phyloP scores from a whole-genome alignment of 495 filamentous ascomycete species.

The Trichocladium uniseriatum region DNA sequence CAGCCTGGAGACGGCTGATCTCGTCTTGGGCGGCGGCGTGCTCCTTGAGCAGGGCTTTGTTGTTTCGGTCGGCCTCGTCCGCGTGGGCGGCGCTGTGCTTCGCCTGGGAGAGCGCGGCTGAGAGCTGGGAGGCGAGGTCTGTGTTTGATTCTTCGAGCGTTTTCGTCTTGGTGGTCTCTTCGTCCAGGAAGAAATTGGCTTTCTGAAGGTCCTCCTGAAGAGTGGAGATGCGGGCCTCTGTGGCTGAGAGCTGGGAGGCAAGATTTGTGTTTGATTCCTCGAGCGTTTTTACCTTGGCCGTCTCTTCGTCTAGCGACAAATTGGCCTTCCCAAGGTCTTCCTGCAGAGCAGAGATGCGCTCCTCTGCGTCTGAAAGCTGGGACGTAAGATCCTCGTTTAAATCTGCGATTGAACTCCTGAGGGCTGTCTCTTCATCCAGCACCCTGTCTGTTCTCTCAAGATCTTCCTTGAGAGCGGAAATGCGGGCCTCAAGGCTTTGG shows the following conservation, averaged over 20 bases:
- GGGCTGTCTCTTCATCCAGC: not conserved
- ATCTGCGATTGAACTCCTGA: not conserved
- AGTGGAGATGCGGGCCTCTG: too few species aligned
- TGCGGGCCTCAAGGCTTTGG: too few species aligned
- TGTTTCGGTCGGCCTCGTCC: not conserved
- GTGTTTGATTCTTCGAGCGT: not conserved
- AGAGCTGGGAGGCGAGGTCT: not conserved
- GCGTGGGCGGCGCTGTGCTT: not conserved
- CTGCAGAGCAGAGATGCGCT: too few species aligned
- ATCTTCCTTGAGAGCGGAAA: too few species aligned
- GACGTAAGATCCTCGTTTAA: not conserved
- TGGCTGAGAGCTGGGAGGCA: too few species aligned
- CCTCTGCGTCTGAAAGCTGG: too few species aligned
- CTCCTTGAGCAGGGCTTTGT: not conserved
- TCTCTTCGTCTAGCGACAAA: not conserved
- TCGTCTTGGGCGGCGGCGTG: not conserved
- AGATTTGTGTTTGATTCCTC: not conserved
- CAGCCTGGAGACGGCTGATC: not conserved
- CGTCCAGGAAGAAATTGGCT: not conserved
- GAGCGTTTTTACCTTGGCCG: not conserved
- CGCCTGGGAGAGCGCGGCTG: not conserved
- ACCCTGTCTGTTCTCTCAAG: not conserved
- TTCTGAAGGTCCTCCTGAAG: not conserved
- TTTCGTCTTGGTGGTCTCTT: not conserved
- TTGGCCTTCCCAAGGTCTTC: not conserved